Evolutionary conservation across 108 stramenopile species (phyloP), one percentile per base, ranked within the genome.

Genomic region (Cyclotella sp.): DNA sequence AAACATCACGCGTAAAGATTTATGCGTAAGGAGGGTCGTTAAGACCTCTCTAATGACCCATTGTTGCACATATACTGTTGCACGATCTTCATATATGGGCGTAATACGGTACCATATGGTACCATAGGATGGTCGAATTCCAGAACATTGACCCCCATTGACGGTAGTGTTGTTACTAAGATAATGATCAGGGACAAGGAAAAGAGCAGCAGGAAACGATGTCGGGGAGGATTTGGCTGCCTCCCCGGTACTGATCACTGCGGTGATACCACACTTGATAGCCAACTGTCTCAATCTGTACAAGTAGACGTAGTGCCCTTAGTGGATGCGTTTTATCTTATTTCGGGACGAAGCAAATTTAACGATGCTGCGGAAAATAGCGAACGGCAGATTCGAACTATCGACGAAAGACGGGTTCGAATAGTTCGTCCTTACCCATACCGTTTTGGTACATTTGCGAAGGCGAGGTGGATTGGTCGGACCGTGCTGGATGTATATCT

Each of bases 401-500:
- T 40, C 39, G 16, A 52, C 30, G 34, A 45, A 51, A 83, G 73
- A 41, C 57, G 78, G 7, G 69, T 85, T 21, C 80, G 86, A 18
- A 72, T 83, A 42, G 41, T 86, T 67, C 63, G 72, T 21, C 93
- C 93, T 3, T 94, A 94, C 70, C 86, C 89, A 24, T 94, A 81
- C 54, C 90, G 91, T 13, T 94, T 92, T 85, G 71, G 84, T 3
- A 91, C 90, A 3, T 90, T 82, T 78, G 93, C 93, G 58, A 94
- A 94, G 52, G 75, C 75, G 52, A 81, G 93, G 30, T 94, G 93
- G 93, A 51, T 91, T 26, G 90, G 89, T 12, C 76, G 88, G 63
- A 86, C 89, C 39, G 55, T 94, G 28, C 44, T 92, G 41, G 91
- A 94, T 77, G 83, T 94, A 13, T 94, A 92, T 61, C 26, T 67